phyloP scores from a whole-genome alignment of 1,284 basidiomycete genomes.

The Fistulinella cinereoalba region DNA sequence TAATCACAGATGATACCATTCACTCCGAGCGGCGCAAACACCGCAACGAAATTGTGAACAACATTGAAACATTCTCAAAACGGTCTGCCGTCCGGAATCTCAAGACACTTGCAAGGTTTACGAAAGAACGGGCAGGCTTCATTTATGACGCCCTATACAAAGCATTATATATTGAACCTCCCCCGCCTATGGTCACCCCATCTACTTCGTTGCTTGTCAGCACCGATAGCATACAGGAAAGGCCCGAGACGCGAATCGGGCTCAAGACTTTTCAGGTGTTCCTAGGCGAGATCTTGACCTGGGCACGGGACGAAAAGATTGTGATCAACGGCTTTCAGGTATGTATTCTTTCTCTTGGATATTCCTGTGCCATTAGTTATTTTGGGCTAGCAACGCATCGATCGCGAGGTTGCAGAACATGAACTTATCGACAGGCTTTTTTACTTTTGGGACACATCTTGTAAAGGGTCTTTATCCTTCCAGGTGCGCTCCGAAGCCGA shows the following conservation, averaged over 20 bases:
- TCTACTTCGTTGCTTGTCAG: constrained; percentile 52
- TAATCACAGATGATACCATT: constrained; percentile 96
- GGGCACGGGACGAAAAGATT: constrained; percentile 94
- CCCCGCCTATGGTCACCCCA: constrained; percentile 48
- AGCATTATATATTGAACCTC: constrained; percentile 78
- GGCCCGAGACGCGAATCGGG: constrained; percentile 87
- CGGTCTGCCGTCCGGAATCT: constrained; percentile 93
- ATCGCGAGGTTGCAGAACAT: constrained; percentile 78
- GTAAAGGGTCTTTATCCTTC: constrained; percentile 79
- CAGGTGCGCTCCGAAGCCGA: constrained; percentile 48
- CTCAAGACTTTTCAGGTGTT: constrained; percentile 87
- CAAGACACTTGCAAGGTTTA: constrained; percentile 77
- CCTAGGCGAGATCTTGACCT: constrained; percentile 90
- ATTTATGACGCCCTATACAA: constrained; percentile 91
- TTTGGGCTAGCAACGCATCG: constrained; percentile 64
- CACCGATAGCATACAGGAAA: constrained; percentile 63
- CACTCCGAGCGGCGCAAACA: constrained; percentile 83
- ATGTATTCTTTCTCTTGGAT: constrained; percentile 18
- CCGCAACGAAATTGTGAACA: constrained; percentile 88
- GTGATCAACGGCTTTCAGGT: constrained; percentile 91
- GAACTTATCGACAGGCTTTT: constrained; percentile 82
- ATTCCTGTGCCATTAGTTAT: constrained; percentile 15
- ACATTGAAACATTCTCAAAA: constrained; percentile 94
- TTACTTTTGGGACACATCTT: constrained; percentile 86
- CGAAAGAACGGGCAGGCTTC: constrained; percentile 85